A percentile compares a stretch with the other conserved stretches of the same genome.
Conservation (phyloP, 768 basidiomycete genomes). For the Obba rivulosa region DNA sequence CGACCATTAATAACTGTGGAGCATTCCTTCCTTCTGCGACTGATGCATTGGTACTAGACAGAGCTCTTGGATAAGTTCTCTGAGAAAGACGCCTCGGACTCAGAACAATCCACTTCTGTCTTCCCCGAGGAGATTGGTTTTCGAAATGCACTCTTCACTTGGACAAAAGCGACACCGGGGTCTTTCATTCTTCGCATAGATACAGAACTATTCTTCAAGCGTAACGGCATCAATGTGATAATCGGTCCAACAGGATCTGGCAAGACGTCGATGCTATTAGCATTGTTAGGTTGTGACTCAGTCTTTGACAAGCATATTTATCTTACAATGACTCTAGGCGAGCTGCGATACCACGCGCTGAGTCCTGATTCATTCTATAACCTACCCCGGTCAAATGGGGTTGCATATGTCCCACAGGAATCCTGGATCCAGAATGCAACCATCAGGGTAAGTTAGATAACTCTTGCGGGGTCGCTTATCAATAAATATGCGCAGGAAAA, state of each 20-base stretch:
- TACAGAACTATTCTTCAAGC: slow-evolving; percentile 51
- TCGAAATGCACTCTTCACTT: slow-evolving; percentile 50
- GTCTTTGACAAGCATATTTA: neutral
- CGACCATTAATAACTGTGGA: neutral
- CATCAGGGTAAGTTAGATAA: slow-evolving; percentile 23
- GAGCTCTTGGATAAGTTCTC: slow-evolving; percentile 43
- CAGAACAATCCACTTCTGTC: slow-evolving; percentile 5
- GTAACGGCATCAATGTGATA: slow-evolving; percentile 48
- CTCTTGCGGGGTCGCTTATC: slow-evolving; percentile 8
- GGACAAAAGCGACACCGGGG: slow-evolving; percentile 39
- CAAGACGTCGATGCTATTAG: slow-evolving; percentile 65
- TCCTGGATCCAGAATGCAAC: slow-evolving; percentile 45
- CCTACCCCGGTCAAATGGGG: slow-evolving; percentile 38
- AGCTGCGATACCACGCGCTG: slow-evolving; percentile 49
- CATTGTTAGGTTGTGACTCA: slow-evolving; percentile 35
- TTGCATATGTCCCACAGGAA: slow-evolving; percentile 45
- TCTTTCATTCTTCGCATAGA: slow-evolving; percentile 45
- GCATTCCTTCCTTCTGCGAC: no score
- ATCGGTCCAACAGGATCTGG: slow-evolving; percentile 55
- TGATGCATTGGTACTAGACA: no score
- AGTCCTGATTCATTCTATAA: slow-evolving; percentile 33
- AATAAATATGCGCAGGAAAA: slow-evolving; percentile 65
- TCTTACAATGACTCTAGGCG: slow-evolving; percentile 3
- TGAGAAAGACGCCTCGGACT: slow-evolving; percentile 9
- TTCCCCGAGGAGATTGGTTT: slow-evolving; percentile 43